These are phyloP conservation scores for Colletotrichum sansevieriae DNA, from an alignment of 2,329 filamentous ascomycete genomes.

Conservation along the genomic window DNA sequence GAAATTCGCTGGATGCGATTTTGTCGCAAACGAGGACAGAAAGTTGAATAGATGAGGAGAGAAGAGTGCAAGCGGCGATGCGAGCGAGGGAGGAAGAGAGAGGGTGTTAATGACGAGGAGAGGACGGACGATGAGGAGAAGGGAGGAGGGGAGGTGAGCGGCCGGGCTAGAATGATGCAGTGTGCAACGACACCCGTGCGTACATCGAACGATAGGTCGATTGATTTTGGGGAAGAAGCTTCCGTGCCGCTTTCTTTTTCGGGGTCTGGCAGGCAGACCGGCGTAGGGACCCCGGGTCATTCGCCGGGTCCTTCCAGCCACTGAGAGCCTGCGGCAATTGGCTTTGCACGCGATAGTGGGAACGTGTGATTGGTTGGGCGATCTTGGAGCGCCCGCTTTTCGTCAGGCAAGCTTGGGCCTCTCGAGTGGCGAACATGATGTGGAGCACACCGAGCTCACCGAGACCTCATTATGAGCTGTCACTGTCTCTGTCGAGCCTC, in stretches of 20 bases:
- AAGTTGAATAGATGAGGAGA: neutral
- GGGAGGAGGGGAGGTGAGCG: slow-evolving; percentile 16
- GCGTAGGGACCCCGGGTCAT: too few species aligned
- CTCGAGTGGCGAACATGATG: slow-evolving; percentile 31
- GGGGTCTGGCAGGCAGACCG: neutral
- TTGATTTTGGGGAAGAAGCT: slow-evolving; percentile 40
- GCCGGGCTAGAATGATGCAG: slow-evolving; percentile 37
- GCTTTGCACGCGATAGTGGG: too few species aligned
- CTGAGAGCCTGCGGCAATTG: too few species aligned
- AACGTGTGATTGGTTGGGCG: slow-evolving; percentile 15
- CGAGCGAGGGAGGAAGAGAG: neutral
- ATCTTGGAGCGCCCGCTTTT: slow-evolving; percentile 24
- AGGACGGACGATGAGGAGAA: slow-evolving; percentile 11
- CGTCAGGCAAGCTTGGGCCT: slow-evolving; percentile 36
- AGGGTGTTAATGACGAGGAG: slow-evolving; percentile 22
- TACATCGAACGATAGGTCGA: slow-evolving; percentile 39
- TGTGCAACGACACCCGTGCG: slow-evolving; percentile 37
- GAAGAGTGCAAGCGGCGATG: neutral
- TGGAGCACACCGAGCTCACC: slow-evolving; percentile 39
- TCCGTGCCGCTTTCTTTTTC: slow-evolving; percentile 35
- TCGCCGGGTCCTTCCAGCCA: too few species aligned
- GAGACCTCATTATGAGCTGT: slow-evolving; percentile 22
- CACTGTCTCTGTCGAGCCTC: slow-evolving; percentile 28
- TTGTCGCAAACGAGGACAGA: neutral
- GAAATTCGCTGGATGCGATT: slow-evolving; percentile 13